These are phyloP conservation scores for Kwoniella dejecticola DNA, from an alignment of 768 basidiomycete genomes.

Conservation along the genomic window DNA sequence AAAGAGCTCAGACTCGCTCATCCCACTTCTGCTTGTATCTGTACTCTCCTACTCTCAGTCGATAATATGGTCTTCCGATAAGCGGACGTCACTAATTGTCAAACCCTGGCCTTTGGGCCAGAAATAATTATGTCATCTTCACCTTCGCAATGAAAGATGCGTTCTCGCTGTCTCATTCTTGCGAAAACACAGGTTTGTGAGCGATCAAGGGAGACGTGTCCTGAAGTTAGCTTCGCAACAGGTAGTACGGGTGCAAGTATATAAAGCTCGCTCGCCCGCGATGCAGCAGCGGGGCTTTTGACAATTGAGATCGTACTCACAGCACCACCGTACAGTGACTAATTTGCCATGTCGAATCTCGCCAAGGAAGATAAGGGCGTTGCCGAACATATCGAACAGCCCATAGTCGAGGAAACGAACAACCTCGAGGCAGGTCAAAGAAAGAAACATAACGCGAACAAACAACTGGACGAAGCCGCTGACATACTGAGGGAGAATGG, in stretches of 20 bases:
- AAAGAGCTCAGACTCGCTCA: no score
- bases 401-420: not conserved
- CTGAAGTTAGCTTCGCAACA: no score
- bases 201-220: not conserved
- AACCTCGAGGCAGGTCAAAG: slow-evolving; percentile 2
- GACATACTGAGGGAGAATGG: slow-evolving; percentile 18
- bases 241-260: no score
- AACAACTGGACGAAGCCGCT: slow-evolving; percentile 28
- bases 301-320: not conserved
- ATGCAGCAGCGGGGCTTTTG: no score
- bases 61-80: no score
- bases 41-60: no score
- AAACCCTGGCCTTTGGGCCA: not conserved
- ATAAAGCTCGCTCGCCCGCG: not conserved
- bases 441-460: slow-evolving; percentile 14
- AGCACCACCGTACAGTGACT: not conserved
- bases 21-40: no score
- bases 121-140: not conserved
- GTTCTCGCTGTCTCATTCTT: not conserved
- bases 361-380: not conserved
- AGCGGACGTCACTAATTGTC: not conserved
- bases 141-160: not conserved
- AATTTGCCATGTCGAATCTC: not conserved
- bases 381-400: slow-evolving; percentile 6
- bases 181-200: not conserved